Percentiles rank a stretch among this genome's conserved stretches.
phyloP scores from a whole-genome alignment of 768 basidiomycete species.

The Lactifluus piperatus region DNA sequence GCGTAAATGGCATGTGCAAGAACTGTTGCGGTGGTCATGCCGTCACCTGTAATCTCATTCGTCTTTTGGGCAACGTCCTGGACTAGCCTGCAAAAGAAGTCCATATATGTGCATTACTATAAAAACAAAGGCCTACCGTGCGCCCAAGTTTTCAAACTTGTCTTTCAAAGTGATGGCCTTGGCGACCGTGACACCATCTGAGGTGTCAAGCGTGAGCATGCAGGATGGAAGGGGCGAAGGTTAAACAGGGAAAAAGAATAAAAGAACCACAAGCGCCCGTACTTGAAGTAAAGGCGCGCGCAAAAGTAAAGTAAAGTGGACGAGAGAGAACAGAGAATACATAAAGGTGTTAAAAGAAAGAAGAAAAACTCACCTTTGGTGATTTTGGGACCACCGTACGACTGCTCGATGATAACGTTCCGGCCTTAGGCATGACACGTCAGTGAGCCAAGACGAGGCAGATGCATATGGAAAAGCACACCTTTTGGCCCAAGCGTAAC shows the following conservation, averaged over 20 bases:
- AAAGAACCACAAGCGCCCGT: not conserved
- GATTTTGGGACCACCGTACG: conserved; percentile 86
- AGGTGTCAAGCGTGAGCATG: not conserved
- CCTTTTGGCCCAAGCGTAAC: conserved; percentile 97
- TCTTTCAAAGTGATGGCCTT: conserved; percentile 91
- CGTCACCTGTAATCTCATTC: conserved; percentile 95
- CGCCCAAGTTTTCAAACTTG: conserved; percentile 98
- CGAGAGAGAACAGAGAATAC: not conserved
- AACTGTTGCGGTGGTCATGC: conserved; percentile 96
- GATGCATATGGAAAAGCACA: conserved; percentile 24
- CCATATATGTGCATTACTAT: not conserved
- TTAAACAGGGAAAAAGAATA: not conserved
- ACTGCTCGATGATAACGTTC: conserved; percentile 97
- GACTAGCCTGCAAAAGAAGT: conserved; percentile 50
- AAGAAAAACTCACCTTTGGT: conserved; percentile 64
- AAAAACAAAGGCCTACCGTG: conserved; percentile 54
- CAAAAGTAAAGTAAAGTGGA: too few species aligned
- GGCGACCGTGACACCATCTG: conserved; percentile 96
- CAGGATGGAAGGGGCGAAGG: not conserved
- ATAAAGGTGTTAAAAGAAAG: not conserved
- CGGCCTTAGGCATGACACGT: conserved; percentile 45
- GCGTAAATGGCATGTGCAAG: conserved; percentile 96
- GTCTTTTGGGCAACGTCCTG: conserved; percentile 96
- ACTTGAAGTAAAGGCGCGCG: not conserved
- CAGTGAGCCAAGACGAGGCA: conserved; percentile 7